phyloP scores from a whole-genome alignment of 306 rosid genomes.

The Acacia melanoxylon region DNA sequence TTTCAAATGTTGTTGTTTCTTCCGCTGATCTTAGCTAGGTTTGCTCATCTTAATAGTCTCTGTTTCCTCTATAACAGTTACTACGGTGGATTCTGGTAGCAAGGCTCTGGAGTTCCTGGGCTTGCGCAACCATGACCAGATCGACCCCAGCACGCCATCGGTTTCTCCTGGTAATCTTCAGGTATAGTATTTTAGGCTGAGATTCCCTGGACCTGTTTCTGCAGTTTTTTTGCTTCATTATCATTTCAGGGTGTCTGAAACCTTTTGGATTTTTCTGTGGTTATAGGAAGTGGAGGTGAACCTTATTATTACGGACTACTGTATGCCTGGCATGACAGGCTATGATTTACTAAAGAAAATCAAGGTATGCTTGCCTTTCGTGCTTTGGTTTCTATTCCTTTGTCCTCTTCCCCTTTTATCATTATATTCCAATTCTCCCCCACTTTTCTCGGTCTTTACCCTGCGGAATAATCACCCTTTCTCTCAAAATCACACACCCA shows the following conservation, averaged over 20 bases:
- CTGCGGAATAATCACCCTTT: constrained; percentile 2
- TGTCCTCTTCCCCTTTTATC: constrained; percentile 10
- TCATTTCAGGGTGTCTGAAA: constrained; percentile 32
- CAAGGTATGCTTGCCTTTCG: constrained; percentile 54
- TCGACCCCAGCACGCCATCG: constrained; percentile 47
- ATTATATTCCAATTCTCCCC: not conserved
- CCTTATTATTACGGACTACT: constrained; percentile 89
- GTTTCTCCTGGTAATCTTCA: constrained; percentile 54
- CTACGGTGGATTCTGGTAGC: constrained; percentile 96
- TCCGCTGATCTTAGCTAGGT: not conserved
- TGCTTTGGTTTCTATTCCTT: constrained; percentile 1
- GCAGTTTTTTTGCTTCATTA: not conserved
- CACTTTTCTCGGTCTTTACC: constrained; percentile 5
- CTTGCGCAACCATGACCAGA: constrained; percentile 54
- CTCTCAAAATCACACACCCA: not conserved
- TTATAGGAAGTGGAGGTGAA: constrained; percentile 82
- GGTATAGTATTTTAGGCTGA: constrained; percentile 39
- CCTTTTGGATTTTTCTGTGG: constrained; percentile 30
- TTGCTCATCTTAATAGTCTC: constrained; percentile 2
- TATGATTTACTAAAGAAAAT: constrained; percentile 92
- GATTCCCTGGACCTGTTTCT: not conserved
- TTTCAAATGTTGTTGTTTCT: constrained; percentile 6
- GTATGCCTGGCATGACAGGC: constrained; percentile 99
- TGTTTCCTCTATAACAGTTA: constrained; percentile 58
- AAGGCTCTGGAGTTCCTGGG: constrained; percentile 94